Evolutionary conservation across 352 stramenopile species (phyloP).

Genomic region (Globisporangium spinosum): DNA sequence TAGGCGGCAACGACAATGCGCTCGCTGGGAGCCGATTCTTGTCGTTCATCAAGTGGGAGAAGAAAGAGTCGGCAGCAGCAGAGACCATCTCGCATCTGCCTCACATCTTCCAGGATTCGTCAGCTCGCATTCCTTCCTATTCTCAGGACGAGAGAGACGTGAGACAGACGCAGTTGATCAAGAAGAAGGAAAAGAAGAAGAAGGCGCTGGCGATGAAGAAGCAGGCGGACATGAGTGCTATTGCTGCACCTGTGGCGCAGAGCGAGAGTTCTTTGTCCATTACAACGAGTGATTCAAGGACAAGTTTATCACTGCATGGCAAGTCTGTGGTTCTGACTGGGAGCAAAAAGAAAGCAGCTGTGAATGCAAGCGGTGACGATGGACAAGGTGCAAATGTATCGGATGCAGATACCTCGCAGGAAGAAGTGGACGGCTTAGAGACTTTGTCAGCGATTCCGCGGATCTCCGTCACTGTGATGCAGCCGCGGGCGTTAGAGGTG

Average conservation of each 20-base stretch:
- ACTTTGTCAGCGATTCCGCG: neutral
- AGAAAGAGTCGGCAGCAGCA: slow-evolving; percentile 2
- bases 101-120: slow-evolving; percentile 11
- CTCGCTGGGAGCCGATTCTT: slow-evolving; percentile 14
- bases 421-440: neutral
- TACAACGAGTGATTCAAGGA: neutral
- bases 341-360: neutral
- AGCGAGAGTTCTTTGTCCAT: neutral
- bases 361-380: neutral
- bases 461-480: slow-evolving; percentile 6
- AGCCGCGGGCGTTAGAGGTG: neutral
- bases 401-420: neutral
- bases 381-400: neutral
- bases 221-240: neutral
- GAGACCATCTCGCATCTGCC: neutral
- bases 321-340: slow-evolving; percentile 1
- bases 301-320: slow-evolving; percentile 6
- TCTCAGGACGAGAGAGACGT: slow-evolving; percentile 10
- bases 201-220: neutral
- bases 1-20: neutral
- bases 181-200: neutral
- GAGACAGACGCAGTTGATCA: neutral
- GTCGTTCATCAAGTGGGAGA: slow-evolving; percentile 21
- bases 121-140: neutral
- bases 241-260: neutral